phyloP scores from a whole-genome alignment of 148 eudicot species.

The Vaccinium macrocarpon region DNA sequence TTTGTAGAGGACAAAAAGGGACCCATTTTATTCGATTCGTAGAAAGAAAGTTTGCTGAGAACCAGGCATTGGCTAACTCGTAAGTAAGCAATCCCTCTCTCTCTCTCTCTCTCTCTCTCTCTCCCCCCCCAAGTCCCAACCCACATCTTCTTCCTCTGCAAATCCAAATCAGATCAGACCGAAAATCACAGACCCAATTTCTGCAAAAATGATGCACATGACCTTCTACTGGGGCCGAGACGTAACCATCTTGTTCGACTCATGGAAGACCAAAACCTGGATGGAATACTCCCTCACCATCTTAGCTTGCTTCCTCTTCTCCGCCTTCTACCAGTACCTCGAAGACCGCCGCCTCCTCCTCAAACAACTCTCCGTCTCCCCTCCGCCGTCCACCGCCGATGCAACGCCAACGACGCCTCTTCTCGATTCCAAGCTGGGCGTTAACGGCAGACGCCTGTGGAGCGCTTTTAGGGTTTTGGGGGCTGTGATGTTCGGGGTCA shows the following conservation, averaged over 20 bases:
- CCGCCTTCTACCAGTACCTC: slow-evolving; percentile 51
- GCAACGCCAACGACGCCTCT: slow-evolving; percentile 13
- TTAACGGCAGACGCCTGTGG: background rate
- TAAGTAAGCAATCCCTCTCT: background rate
- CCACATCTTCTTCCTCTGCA: background rate
- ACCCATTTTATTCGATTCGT: too few species aligned
- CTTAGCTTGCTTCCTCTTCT: slow-evolving; percentile 32
- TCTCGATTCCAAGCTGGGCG: slow-evolving; percentile 12
- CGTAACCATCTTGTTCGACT: slow-evolving; percentile 40
- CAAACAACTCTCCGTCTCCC: slow-evolving; percentile 20
- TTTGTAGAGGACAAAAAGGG: too few species aligned
- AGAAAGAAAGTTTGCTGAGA: background rate
- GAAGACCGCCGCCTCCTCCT: slow-evolving; percentile 36
- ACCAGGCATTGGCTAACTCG: background rate
- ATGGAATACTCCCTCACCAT: slow-evolving; percentile 30
- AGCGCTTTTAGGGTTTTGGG: slow-evolving; percentile 13
- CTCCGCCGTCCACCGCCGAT: background rate
- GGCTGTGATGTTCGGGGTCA: slow-evolving; percentile 38
- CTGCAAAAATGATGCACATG: slow-evolving; percentile 56
- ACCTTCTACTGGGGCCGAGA: slow-evolving; percentile 52
- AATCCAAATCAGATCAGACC: background rate
- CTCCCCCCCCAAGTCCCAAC: background rate
- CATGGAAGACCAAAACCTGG: slow-evolving; percentile 41
- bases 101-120: background rate
- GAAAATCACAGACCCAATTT: background rate